Evolutionary conservation across 2,329 filamentous ascomycete species (phyloP), one percentile per base, ranked within the genome.

Genomic region (Arthrinium puccinioides): DNA sequence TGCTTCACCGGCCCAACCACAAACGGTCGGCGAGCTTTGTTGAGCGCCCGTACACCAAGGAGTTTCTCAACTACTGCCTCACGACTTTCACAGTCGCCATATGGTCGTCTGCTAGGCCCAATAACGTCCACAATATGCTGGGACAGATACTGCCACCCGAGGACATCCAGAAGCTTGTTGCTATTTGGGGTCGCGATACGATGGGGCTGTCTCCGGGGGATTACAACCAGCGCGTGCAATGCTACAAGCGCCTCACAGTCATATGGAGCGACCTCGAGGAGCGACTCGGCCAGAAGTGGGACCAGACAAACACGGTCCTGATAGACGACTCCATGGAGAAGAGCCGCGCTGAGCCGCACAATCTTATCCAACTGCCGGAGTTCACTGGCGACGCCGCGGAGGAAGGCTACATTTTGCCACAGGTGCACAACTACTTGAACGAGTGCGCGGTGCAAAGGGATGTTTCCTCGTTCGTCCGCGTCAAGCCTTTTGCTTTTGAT

Each of bases 261-360:
- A 62, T 96, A 0, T 98, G 92, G 92, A 52, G 50, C 10, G 62
- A 78, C 45, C 56, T 59, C 0, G 32, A 38, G 23, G 3, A 14
- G 8, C 4, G 57, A 79, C 16, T 56, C 54, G 40, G 52, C 44
- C 7, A 62, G 64, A 23, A 56, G 52, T 97, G 88, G 84, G 74
- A 80, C 49, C 88, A 95, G 62, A 72, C 72, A 35, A 94, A 97
- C 59, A 97, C 92, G 0, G 72, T 97, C 6, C 69, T 98, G 19
- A 79, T 97, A 26, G 92, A 98, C 49, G 92, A 97, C 61, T 86
- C 82, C 21, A 51, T 62, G 1, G 72, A 89, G 52, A 98, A 97
- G 66, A 89, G 82, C 1, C 70, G 76, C 19, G 82, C 74, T 38
- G 87, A 98, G 59, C 92, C 92, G 1, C 76, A 77, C 62, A 97